Evolutionary conservation across 2,329 filamentous ascomycete genomes (phyloP).

Genomic region (Fusarium algeriense): DNA sequence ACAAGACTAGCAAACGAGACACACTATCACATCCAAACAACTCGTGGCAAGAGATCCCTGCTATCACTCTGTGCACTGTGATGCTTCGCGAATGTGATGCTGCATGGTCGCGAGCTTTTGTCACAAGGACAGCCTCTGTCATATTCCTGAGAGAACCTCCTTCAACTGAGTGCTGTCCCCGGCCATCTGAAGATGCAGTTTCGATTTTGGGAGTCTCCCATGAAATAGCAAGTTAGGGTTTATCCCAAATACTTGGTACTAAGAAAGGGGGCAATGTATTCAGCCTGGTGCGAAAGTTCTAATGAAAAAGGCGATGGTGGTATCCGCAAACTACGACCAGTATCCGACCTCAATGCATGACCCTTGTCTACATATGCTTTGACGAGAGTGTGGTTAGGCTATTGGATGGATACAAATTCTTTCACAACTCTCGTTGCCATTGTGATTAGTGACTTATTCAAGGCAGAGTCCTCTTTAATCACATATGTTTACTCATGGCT

Average conservation of each 20-base stretch:
- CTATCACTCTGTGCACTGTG: slow-evolving; percentile 5
- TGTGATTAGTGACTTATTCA: neutral
- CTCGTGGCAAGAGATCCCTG: slow-evolving; percentile 24
- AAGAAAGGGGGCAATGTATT: neutral
- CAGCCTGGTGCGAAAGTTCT: neutral
- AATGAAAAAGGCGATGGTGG: neutral
- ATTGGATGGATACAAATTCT: neutral
- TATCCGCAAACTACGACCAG: neutral
- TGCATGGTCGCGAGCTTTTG: slow-evolving; percentile 30
- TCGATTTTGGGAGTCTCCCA: slow-evolving; percentile 8
- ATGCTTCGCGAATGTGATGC: slow-evolving; percentile 6
- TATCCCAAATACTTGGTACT: neutral
- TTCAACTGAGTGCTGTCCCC: neutral
- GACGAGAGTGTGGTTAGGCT: neutral
- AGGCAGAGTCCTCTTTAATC: neutral
- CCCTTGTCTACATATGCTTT: slow-evolving; percentile 7
- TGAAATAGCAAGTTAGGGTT: slow-evolving; percentile 8
- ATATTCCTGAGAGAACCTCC: slow-evolving; percentile 16
- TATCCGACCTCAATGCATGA: slow-evolving; percentile 7
- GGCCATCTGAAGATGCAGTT: slow-evolving; percentile 10
- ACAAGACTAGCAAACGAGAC: slow-evolving; percentile 13
- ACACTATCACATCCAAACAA: slow-evolving; percentile 40
- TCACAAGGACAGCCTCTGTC: slow-evolving; percentile 25
- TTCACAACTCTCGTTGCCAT: neutral
- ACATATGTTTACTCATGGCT: neutral